Evolutionary conservation across 148 eudicot species (phyloP), one percentile per base, ranked within the genome.

Genomic region (Chenopodium formosanum): DNA sequence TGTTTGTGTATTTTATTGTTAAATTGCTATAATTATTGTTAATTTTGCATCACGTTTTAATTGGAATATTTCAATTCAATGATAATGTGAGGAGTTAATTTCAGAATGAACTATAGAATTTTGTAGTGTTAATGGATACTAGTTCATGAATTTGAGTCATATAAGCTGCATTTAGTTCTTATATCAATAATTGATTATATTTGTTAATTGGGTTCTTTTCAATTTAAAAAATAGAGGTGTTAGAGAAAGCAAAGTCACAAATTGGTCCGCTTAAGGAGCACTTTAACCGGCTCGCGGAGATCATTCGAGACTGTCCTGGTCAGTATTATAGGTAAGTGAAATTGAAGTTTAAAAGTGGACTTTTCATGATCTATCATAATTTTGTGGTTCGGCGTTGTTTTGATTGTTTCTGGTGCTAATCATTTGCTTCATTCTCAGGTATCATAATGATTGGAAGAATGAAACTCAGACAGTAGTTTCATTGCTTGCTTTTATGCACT

Each of bases 401-500:
- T 20, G 71, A 53, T 53, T 1, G 60, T 31, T 52, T 62, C 48
- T 50, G 31, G 20, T 80, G 47, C 34, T 47, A 9, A 48, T 29
- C 5, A 20, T 76, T 75, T 76, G 31, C 37, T 76, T 70, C 37
- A 31, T 84, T 32, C 70, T 67, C 78, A 96, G 99, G 91, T 96
- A 89, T 76, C 95, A 94, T 83, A 91, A 91, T 87, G 98, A 96
- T 78, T 96, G 99, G 99, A 92, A 86, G 88, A 94, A 82, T 75
- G 99, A 94, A 85, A 91, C 95, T 7, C 99, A 96, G 76, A 81
- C 88, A 12, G 97, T 83, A 14, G 94, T 94, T 40, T 94, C 99
- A 4, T 76, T 96, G 84, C 83, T 94, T 80, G 94, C 98, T 46
- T 94, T 92, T 74, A 91, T 94, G 97, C 99, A 96, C 75, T 96